These are phyloP conservation scores for Fermentozyma sake DNA, from an alignment of 1,139 yeast species.

Conservation along the genomic window DNA sequence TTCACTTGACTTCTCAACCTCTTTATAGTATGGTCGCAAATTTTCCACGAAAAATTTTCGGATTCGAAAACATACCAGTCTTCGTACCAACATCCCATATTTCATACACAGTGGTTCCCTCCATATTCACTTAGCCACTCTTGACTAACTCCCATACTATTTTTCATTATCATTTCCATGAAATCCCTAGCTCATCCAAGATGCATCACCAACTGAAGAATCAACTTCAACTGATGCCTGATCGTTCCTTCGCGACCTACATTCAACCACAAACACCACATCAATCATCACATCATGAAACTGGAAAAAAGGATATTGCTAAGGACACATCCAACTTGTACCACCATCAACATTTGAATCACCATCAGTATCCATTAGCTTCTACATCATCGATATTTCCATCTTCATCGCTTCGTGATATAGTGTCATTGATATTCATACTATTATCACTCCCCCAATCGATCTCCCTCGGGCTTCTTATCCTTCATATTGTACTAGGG, in stretches of 20 bases:
- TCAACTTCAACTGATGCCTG: constrained; percentile 2
- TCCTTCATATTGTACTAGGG: constrained; percentile 38
- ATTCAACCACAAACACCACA: too few relatives aligned
- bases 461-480: constrained; percentile 33
- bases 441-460: constrained; percentile 39
- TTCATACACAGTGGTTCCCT: too few relatives aligned
- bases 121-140: too few relatives aligned
- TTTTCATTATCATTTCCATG: too few relatives aligned
- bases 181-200: too few relatives aligned
- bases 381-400: constrained; percentile 15
- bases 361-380: constrained; percentile 8
- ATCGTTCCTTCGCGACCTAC: too few relatives aligned
- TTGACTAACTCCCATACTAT: too few relatives aligned
- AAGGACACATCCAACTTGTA: constrained; percentile 4
- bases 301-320: constrained; percentile 1
- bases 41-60: too few relatives aligned
- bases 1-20: too few relatives aligned
- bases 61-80: too few relatives aligned
- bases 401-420: constrained; percentile 37
- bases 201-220: constrained; percentile 3
- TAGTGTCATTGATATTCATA: constrained; percentile 39
- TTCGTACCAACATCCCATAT: too few relatives aligned
- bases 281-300: constrained; percentile 1
- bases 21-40: too few relatives aligned
- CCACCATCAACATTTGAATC: constrained; percentile 8